Percentiles rank a stretch among this genome's conserved stretches.
Conservation (phyloP, 352 stramenopile species). For the Pythium brassicae region DNA sequence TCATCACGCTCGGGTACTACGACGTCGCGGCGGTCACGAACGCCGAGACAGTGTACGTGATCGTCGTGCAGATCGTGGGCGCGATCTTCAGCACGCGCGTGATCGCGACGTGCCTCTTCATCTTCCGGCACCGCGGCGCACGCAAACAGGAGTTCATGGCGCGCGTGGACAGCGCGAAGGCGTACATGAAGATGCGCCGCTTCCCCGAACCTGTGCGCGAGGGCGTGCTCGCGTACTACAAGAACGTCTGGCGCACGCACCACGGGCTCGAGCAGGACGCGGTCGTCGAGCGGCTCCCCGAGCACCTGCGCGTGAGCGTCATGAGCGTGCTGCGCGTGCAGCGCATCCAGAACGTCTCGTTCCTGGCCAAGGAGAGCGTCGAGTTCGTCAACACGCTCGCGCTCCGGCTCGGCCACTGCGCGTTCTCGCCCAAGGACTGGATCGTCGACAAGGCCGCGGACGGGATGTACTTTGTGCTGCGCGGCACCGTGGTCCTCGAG, state of each 20-base stretch:
- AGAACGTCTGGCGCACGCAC: conserved; percentile 53
- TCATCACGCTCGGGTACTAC: conserved; percentile 61
- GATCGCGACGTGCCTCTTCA: conserved; percentile 69
- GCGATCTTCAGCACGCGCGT: conserved; percentile 63
- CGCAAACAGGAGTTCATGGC: conserved; percentile 63
- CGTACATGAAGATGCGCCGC: conserved; percentile 67
- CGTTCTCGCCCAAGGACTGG: conserved; percentile 70
- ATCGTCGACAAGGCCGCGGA: conserved; percentile 62
- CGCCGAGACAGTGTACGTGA: conserved; percentile 47
- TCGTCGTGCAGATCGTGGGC: conserved; percentile 55
- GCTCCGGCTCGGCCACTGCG: conserved; percentile 36
- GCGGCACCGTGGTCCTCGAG: conserved; percentile 47
- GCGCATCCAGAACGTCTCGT: conserved; percentile 54
- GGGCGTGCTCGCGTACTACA: conserved; percentile 53
- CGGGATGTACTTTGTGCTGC: conserved; percentile 63
- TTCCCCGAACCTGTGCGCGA: conserved; percentile 59
- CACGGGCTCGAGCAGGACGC: conserved; percentile 40
- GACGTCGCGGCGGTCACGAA: conserved; percentile 51
- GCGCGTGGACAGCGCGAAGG: conserved; percentile 63
- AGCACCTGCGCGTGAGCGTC: conserved; percentile 51
- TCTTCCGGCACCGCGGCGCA: conserved; percentile 56
- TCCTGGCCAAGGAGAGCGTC: conserved; percentile 57
- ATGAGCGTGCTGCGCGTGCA: conserved; percentile 52
- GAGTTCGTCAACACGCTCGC: conserved; percentile 71
- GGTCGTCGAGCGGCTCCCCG: conserved; percentile 43